Evolutionary conservation across 176 grass and related monocot genomes (phyloP).

Genomic region (Musa itinerans): DNA sequence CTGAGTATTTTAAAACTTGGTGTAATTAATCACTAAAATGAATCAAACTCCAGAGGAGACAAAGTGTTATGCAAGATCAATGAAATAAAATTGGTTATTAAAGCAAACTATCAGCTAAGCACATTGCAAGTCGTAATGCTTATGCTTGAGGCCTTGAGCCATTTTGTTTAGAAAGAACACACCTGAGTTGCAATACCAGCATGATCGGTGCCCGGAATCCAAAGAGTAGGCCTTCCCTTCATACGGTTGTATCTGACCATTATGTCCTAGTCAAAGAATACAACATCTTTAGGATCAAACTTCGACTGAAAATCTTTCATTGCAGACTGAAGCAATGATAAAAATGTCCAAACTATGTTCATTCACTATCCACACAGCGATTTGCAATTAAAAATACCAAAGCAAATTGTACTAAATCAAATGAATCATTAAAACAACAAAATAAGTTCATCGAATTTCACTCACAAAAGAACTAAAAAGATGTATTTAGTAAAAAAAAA

Average conservation of each 20-base stretch:
- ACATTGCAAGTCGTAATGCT: not conserved
- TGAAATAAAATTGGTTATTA: not conserved
- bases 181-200: slow-evolving; percentile 99
- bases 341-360: not conserved
- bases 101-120: not conserved
- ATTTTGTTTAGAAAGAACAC: not conserved
- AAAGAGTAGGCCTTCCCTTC: slow-evolving; percentile 92
- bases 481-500: too few relatives aligned
- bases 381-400: not conserved
- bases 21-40: too few relatives aligned
- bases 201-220: slow-evolving; percentile 97
- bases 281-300: slow-evolving; percentile 8
- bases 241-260: slow-evolving; percentile 96
- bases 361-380: not conserved
- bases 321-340: not conserved
- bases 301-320: slow-evolving; percentile 18
- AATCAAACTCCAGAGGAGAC: not conserved
- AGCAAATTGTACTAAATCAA: not conserved
- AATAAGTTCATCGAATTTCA: not conserved
- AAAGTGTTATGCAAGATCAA: not conserved
- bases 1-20: too few relatives aligned
- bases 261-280: slow-evolving; percentile 74
- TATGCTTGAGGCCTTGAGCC: not conserved
- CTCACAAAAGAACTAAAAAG: not conserved
- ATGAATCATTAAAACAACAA: not conserved